These are phyloP conservation scores for Lunasporangiospora selenospora DNA, from an alignment of 192 early-diverging fungal genomes.

Conservation along the genomic window DNA sequence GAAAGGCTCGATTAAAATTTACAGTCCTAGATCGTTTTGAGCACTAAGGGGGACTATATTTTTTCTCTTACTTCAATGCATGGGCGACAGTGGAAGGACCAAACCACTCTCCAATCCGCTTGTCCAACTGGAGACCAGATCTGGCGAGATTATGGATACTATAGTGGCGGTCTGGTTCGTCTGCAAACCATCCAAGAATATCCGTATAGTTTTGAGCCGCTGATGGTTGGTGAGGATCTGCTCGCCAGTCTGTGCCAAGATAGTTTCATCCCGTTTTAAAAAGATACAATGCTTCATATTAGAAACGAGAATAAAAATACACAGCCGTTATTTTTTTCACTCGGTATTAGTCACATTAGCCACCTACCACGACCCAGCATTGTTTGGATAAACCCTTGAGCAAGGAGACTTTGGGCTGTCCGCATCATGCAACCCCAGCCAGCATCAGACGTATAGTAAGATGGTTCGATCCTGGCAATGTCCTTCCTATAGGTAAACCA, in stretches of 20 bases:
- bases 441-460: conserved; percentile 48
- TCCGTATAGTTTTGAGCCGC: too few relatives aligned
- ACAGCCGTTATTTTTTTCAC: too few relatives aligned
- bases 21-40: too few relatives aligned
- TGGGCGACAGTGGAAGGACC: conserved; percentile 50
- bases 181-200: conserved; percentile 48
- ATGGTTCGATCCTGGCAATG: conserved; percentile 45
- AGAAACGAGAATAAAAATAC: too few relatives aligned
- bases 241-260: too few relatives aligned
- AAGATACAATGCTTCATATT: too few relatives aligned
- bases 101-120: conserved; percentile 53
- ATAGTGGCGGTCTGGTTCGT: conserved; percentile 28
- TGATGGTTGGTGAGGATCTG: too few relatives aligned
- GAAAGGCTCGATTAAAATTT: too few relatives aligned
- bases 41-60: too few relatives aligned
- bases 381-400: conserved; percentile 45
- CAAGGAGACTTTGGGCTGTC: conserved; percentile 50
- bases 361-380: conserved; percentile 43
- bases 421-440: conserved; percentile 55
- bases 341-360: too few relatives aligned
- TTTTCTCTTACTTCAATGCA: conserved; percentile 45
- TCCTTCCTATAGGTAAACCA: conserved; percentile 53
- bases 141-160: conserved; percentile 50
- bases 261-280: too few relatives aligned
- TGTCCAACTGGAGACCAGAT: conserved; percentile 42